These are phyloP conservation scores for Pneumocystis canis DNA, from an alignment of 1,139 yeast species.

Conservation along the genomic window DNA sequence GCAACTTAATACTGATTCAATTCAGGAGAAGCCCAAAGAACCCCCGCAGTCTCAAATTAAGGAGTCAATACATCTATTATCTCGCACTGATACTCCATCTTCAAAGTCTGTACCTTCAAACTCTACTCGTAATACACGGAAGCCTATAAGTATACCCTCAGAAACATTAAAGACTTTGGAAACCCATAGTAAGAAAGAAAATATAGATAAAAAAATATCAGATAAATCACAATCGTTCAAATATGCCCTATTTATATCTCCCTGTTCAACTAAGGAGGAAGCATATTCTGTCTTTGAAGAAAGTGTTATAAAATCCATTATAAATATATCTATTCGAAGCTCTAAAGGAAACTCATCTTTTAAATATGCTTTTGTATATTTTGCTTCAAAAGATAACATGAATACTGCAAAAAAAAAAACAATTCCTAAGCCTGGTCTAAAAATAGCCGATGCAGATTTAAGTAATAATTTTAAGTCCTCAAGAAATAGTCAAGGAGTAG, in stretches of 20 bases:
- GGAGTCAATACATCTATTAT: not conserved
- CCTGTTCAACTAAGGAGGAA: not conserved
- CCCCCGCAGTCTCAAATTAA: constrained; percentile 2
- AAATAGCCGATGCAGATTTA: not conserved
- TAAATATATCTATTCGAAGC: not conserved
- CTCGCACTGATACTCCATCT: not conserved
- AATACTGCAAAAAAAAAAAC: not conserved
- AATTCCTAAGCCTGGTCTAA: not conserved
- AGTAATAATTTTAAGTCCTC: not conserved
- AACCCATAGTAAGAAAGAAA: not conserved
- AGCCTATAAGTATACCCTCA: not conserved
- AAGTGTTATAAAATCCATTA: not conserved
- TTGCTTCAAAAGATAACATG: not conserved
- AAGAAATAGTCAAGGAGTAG: not conserved
- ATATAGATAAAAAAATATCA: not conserved
- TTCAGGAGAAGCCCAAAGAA: not conserved
- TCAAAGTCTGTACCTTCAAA: not conserved
- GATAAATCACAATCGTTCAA: not conserved
- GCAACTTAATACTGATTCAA: not conserved
- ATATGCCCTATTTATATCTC: not conserved
- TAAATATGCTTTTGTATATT: not conserved
- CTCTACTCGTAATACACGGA: not conserved
- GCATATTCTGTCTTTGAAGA: not conserved
- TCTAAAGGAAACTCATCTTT: not conserved
- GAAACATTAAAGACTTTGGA: not conserved